Base-by-base conservation (phyloP, 768 basidiomycete genomes). In the Amylocystis lapponica region DNA sequence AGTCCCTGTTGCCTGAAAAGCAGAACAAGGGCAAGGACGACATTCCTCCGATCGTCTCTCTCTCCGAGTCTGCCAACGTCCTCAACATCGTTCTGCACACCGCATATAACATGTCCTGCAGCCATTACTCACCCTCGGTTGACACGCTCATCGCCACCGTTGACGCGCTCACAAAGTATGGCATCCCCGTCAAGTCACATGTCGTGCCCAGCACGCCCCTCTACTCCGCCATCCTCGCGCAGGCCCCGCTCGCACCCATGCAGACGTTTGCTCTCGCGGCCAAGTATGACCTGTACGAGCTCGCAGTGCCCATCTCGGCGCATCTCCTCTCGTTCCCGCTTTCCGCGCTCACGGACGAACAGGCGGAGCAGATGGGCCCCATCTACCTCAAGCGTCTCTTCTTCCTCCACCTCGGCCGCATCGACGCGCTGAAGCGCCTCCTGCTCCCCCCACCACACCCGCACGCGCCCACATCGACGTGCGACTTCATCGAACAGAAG, bases 391-490 rank as follows among this genome's bases (percentile, higher is more conserved):
- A 86, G 54, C 78, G 83, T 25, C 70, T 91, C 22, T 88, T 91
- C 62, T 89, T 86, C 59, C 67, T 91, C 20, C 89, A 91, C 54
- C 81, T 88, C 54, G 87, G 88, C 9, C 82, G 88, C 22, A 70
- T 78, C 3, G 89, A 91, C 47, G 87, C 87, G 9, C 71, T 91
- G 25, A 91, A 90, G 58, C 78, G 85, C 25, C 75, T 89, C 17
- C 68, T 91, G 12, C 69, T 84, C 5, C 76, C 81, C 3, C 87
- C 86, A 0, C 87, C 87, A 3, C 76, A 78, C 42, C 79, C 82
- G 3, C 87, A 90, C 57, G 68, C 80, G n/a, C 83, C 87, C 13
- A 87, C 78, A 0, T 54, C 70, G 4, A 57, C 61, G 17, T 90
- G 87, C 52, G 84, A 86, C 59, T 81, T 83, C 54, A 62, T 71